These are phyloP conservation scores for Aspergillus ibericus DNA, from an alignment of 2,329 filamentous ascomycete genomes.

Conservation along the genomic window DNA sequence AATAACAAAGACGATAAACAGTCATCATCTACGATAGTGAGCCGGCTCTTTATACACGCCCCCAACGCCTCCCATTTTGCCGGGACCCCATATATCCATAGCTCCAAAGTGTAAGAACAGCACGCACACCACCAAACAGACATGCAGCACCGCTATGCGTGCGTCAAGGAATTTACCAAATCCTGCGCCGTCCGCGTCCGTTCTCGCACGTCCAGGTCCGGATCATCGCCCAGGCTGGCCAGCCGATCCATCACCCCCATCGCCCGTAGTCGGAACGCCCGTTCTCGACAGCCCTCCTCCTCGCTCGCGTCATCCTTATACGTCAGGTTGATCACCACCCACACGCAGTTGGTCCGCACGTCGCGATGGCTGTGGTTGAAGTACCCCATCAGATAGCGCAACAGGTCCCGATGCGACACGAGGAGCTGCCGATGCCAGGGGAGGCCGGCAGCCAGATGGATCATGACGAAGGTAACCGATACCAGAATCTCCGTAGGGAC, in stretches of 20 bases:
- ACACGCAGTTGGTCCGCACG: constrained; percentile 76
- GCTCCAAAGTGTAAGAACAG: background rate
- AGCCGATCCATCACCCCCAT: constrained; percentile 71
- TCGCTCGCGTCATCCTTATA: constrained; percentile 77
- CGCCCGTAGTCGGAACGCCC: constrained; percentile 67
- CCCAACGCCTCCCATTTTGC: constrained; percentile 3
- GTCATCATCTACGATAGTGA: background rate
- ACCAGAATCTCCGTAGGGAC: constrained; percentile 66
- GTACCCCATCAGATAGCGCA: constrained; percentile 71
- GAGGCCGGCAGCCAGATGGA: constrained; percentile 82
- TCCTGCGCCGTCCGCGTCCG: constrained; percentile 76
- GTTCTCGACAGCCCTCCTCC: constrained; percentile 61
- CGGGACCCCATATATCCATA: background rate
- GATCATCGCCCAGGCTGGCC: constrained; percentile 64
- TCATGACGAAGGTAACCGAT: constrained; percentile 76
- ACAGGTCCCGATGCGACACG: constrained; percentile 72
- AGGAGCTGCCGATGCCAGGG: constrained; percentile 76
- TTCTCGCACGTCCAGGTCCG: constrained; percentile 79
- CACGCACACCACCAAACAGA: background rate
- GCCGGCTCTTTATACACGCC: background rate
- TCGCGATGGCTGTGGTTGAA: constrained; percentile 71
- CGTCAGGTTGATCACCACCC: constrained; percentile 81
- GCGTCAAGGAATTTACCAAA: constrained; percentile 57
- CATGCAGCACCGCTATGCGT: constrained; percentile 17
- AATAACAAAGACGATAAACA: too few relatives aligned